A percentile compares a stretch with the other conserved stretches of the same genome.
Evolutionary conservation across 164 flowering plant genomes (phyloP).

Genomic region (Aristolochia californica): DNA sequence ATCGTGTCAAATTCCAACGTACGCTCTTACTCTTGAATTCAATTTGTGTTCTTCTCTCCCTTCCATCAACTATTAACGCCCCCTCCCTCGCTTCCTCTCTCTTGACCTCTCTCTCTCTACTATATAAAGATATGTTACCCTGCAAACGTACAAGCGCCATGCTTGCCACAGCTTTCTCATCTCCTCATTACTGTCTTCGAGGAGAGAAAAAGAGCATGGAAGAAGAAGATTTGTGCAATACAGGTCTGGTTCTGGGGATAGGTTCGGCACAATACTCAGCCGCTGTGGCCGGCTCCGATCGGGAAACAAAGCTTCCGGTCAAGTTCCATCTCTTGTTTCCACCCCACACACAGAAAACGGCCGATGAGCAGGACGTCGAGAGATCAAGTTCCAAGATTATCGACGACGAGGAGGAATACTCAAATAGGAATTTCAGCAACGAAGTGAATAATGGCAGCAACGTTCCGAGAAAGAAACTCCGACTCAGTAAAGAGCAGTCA

Average conservation of each 20-base stretch:
- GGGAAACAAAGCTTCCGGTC: neutral
- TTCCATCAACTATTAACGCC: neutral
- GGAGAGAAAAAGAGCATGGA: slow-evolving; percentile 6
- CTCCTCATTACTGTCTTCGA: no score
- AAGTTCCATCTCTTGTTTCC: slow-evolving; percentile 16
- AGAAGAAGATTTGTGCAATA: slow-evolving; percentile 10
- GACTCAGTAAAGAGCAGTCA: slow-evolving; percentile 35
- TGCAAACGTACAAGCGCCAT: no score
- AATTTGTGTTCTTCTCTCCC: neutral
- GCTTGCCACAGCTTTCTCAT: no score
- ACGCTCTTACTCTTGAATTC: no score
- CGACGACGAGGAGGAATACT: slow-evolving; percentile 8
- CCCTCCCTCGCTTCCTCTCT: no score
- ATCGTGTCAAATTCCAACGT: no score
- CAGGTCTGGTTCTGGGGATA: slow-evolving; percentile 10
- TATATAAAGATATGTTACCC: no score
- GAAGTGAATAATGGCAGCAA: neutral
- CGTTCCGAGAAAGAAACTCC: slow-evolving; percentile 23
- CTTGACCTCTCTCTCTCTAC: no score
- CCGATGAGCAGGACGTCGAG: slow-evolving; percentile 7
- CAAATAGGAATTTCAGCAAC: neutral
- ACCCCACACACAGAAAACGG: neutral
- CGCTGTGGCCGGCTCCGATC: neutral
- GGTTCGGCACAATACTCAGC: slow-evolving; percentile 5
- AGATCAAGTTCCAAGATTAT: slow-evolving; percentile 4